Conservation (phyloP, 495 filamentous ascomycete genomes). For the Glutinoglossum americanum region DNA sequence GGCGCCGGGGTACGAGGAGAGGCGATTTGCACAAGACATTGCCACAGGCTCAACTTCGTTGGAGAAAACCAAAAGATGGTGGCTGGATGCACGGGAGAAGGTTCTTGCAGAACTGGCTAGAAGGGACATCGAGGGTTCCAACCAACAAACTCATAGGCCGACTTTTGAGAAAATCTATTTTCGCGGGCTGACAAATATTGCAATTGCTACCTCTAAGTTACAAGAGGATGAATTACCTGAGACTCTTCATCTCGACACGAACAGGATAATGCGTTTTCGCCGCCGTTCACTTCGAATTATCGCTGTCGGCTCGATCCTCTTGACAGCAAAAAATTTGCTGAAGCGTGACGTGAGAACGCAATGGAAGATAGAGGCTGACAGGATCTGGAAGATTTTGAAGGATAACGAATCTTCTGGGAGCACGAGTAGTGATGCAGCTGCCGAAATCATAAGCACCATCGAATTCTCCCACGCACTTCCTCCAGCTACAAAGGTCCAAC, state of each 20-base stretch:
- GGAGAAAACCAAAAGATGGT: constrained; percentile 45
- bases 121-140: constrained; percentile 47
- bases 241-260: constrained; percentile 60
- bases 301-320: constrained; percentile 56
- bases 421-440: constrained; percentile 28
- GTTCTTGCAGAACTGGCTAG: constrained; percentile 48
- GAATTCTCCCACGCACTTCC: constrained; percentile 71
- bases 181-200: constrained; percentile 43
- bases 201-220: constrained; percentile 36
- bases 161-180: constrained; percentile 57
- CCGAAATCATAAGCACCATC: constrained; percentile 53
- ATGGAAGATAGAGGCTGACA: constrained; percentile 71
- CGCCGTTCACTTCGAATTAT: constrained; percentile 49
- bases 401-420: constrained; percentile 20
- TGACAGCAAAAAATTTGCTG: constrained; percentile 87
- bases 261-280: constrained; percentile 45
- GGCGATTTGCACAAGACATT: constrained; percentile 49
- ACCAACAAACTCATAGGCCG: constrained; percentile 28
- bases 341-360: constrained; percentile 77
- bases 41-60: constrained; percentile 35
- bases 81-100: constrained; percentile 44
- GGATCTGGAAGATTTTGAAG: constrained; percentile 31
- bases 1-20: constrained; percentile 58
- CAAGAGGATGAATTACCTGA: constrained; percentile 48
- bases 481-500: constrained; percentile 31